phyloP scores from a whole-genome alignment of 225 moss, liverwort and hornwort species.

The Sphagnum contortum region DNA sequence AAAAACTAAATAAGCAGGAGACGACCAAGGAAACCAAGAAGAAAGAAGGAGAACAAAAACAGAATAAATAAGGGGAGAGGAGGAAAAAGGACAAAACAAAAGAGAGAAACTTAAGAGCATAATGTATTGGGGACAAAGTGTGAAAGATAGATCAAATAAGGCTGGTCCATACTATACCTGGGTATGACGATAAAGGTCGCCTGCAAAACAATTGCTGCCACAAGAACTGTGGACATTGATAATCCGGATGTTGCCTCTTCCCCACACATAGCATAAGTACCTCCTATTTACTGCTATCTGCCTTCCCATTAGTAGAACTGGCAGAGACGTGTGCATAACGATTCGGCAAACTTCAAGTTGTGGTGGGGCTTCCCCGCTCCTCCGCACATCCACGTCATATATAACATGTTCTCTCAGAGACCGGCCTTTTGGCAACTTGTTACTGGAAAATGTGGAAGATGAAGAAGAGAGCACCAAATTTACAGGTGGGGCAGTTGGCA shows the following conservation, averaged over 20 bases:
- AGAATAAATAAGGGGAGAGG: too few species aligned
- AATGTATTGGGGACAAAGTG: too few species aligned
- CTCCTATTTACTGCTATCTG: constrained; percentile 82
- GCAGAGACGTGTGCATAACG: constrained; percentile 66
- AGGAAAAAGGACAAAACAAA: too few species aligned
- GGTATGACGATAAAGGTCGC: constrained; percentile 75
- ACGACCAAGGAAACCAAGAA: too few species aligned
- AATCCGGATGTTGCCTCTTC: constrained; percentile 72
- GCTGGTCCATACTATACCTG: constrained; percentile 27
- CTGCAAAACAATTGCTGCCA: constrained; percentile 7
- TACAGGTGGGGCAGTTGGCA: constrained; percentile 76
- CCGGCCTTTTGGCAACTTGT: constrained; percentile 56
- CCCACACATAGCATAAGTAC: constrained; percentile 81
- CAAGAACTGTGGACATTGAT: constrained; percentile 74
- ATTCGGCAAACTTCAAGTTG: constrained; percentile 66
- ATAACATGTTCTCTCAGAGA: constrained; percentile 48
- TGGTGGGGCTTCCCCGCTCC: constrained; percentile 59
- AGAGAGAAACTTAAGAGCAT: too few species aligned
- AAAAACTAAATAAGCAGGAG: too few species aligned
- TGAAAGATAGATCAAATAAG: too few species aligned
- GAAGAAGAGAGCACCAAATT: constrained; percentile 37
- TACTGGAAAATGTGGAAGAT: constrained; percentile 32
- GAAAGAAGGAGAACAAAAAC: too few species aligned
- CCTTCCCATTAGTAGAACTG: constrained; percentile 58
- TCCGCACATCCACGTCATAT: constrained; percentile 73